Evolutionary conservation across 1,284 basidiomycete genomes (phyloP).

Genomic region (Trichosporon inkin): DNA sequence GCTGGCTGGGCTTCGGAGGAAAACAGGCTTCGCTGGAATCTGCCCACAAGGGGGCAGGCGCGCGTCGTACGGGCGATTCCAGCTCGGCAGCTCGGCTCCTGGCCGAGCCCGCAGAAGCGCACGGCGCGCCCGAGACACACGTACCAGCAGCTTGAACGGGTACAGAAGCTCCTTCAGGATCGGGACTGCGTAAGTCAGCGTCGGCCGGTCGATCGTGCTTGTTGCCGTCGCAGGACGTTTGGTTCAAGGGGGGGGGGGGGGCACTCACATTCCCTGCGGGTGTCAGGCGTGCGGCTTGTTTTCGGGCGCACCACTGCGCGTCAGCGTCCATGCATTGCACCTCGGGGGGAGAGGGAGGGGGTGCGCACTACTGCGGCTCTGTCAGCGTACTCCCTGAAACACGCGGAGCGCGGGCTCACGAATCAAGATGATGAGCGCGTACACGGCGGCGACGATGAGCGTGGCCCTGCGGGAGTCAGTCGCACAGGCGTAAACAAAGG

Average conservation of each 20-base stretch:
- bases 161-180: slow-evolving; percentile 62
- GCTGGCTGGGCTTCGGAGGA: too few species aligned
- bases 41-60: too few species aligned
- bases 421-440: slow-evolving; percentile 39
- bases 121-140: too few species aligned
- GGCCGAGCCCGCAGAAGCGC: too few species aligned
- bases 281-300: not conserved
- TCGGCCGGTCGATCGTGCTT: too few species aligned
- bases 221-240: too few species aligned
- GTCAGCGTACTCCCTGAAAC: not conserved
- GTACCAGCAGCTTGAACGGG: slow-evolving; percentile 75
- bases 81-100: too few species aligned
- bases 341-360: not conserved
- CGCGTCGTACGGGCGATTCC: too few species aligned
- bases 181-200: slow-evolving; percentile 31
- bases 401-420: too few species aligned
- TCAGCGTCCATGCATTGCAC: not conserved
- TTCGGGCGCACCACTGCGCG: not conserved
- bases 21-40: too few species aligned
- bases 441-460: slow-evolving; percentile 41
- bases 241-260: too few species aligned
- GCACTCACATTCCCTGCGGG: slow-evolving; percentile 19
- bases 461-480: slow-evolving; percentile 30
- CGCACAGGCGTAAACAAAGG: not conserved
- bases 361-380: slow-evolving; percentile 11